Evolutionary conservation across 1,284 basidiomycete species (phyloP), one percentile per base, ranked within the genome.

Genomic region (Leccinum olivaceoglutinosum): DNA sequence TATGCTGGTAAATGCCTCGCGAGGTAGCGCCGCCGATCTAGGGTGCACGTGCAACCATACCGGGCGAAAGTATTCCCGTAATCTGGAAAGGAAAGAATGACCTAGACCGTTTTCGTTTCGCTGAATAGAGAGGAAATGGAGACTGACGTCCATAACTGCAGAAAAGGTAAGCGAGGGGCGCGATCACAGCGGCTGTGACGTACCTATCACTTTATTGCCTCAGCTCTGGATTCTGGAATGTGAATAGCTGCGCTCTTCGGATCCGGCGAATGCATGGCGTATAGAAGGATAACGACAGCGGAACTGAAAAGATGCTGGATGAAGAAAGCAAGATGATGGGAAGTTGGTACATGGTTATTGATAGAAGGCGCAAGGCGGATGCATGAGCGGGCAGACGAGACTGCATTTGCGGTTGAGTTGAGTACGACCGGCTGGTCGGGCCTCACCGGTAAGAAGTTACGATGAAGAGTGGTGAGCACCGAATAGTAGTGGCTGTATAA

Each of bases 281-380:
- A 95, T 4, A 95, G 79, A 44, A 95, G 78, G 56, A 94, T 86
- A 69, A 95, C 93, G 63, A 94, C 91, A 2, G 92, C 91, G 36
- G 92, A 93, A 68, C 91, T 93, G 80, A 94, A 95, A 18, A 95
- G 82, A 70, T 93, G 92, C 71, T 95, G 93, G 63, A 94, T 92
- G 79, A 93, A 94, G 74, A 95, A 93, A 2, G 93, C 92, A 44
- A 94, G 82, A 73, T 94, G 92, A 71, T 95, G 93, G 12, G 92
- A 93, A 4, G 90, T 84, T 4, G 93, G 92, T 1, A 95, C 89
- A 57, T 91, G 86, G 68, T 91, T 87, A 72, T 87, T 90, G 77
- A 93, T 90, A 14, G 92, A 91, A 49, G 92, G 88, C 2, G 93
- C 93, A 59, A 95, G 84, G 61, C 88, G 86, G 67, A 95, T 93